These are phyloP conservation scores for Thraustochytrium sp. DNA, from an alignment of 352 stramenopile genomes.

Conservation along the genomic window DNA sequence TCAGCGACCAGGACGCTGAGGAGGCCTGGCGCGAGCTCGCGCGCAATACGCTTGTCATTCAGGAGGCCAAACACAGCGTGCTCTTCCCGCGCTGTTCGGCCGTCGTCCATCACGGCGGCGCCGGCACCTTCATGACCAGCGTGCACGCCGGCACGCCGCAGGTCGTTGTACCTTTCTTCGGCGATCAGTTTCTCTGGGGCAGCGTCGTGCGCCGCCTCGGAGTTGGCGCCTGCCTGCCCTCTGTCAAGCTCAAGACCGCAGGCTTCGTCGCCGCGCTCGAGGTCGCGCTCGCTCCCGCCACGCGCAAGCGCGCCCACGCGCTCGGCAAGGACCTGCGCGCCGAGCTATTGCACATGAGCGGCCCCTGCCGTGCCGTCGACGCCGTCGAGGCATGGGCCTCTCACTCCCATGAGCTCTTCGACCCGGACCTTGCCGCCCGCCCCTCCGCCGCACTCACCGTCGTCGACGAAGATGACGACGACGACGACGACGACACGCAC, in stretches of 20 bases:
- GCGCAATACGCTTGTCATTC: background rate
- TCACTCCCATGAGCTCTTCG: background rate
- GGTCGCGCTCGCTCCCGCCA: background rate
- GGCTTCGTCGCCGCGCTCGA: background rate
- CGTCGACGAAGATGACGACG: too few relatives aligned
- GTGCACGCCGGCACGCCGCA: slow-evolving; percentile 12
- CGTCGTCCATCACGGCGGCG: slow-evolving; percentile 24
- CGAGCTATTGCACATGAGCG: background rate
- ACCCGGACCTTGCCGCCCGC: background rate
- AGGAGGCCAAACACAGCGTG: slow-evolving; percentile 18
- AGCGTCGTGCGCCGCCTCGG: background rate
- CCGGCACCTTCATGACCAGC: slow-evolving; percentile 34
- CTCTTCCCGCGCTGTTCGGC: background rate
- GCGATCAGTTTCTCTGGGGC: slow-evolving; percentile 35
- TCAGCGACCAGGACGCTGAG: background rate
- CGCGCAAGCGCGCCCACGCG: background rate
- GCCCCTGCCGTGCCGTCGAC: background rate
- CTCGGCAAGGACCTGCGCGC: background rate
- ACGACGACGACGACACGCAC: too few relatives aligned
- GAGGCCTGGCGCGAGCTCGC: background rate
- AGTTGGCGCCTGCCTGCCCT: background rate
- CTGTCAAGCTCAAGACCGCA: background rate
- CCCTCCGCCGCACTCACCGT: too few relatives aligned
- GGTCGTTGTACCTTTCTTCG: slow-evolving; percentile 15
- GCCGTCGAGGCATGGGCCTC: slow-evolving; percentile 6